These are phyloP conservation scores for Trichoderma reesei DNA, from an alignment of 495 filamentous ascomycete species.

Conservation along the genomic window DNA sequence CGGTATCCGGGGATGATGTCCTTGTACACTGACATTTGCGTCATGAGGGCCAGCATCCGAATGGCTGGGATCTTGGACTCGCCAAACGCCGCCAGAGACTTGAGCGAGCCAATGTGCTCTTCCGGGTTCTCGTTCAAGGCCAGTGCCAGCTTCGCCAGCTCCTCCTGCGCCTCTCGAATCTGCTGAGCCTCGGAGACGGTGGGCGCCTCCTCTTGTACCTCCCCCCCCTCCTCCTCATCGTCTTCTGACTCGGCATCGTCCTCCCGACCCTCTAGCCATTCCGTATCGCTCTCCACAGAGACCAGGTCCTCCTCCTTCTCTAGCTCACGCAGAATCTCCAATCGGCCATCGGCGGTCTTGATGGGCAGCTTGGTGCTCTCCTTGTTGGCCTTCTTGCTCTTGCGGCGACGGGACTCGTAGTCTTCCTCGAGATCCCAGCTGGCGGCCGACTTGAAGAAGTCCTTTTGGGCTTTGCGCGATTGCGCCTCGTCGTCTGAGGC, in stretches of 20 bases:
- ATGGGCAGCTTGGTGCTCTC: conserved; percentile 72
- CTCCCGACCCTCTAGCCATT: conserved; percentile 40
- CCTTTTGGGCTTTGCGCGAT: conserved; percentile 22
- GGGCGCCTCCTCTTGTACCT: conserved; percentile 36
- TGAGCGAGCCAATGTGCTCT: conserved; percentile 71
- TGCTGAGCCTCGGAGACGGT: conserved; percentile 64
- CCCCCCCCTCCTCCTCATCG: conserved; percentile 27
- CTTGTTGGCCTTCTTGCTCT: conserved; percentile 52
- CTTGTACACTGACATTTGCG: conserved; percentile 86
- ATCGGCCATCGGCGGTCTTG: conserved; percentile 63
- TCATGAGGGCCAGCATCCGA: conserved; percentile 71
- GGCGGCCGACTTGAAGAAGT: conserved; percentile 36
- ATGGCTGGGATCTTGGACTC: conserved; percentile 60
- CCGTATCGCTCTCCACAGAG: conserved; percentile 41
- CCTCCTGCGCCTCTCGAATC: conserved; percentile 81
- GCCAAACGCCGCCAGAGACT: conserved; percentile 64
- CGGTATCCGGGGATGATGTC: conserved; percentile 94
- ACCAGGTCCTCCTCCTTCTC: conserved; percentile 31
- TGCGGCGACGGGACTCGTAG: conserved; percentile 73
- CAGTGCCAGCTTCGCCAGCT: conserved; percentile 72
- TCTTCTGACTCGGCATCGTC: conserved; percentile 32
- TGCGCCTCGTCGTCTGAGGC: conserved; percentile 7
- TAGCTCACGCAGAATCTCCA: conserved; percentile 46
- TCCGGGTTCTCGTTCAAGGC: conserved; percentile 88
- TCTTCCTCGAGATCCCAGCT: conserved; percentile 84